Conservation (phyloP, 2,329 filamentous ascomycete genomes). For the Neospermospora avenae region DNA sequence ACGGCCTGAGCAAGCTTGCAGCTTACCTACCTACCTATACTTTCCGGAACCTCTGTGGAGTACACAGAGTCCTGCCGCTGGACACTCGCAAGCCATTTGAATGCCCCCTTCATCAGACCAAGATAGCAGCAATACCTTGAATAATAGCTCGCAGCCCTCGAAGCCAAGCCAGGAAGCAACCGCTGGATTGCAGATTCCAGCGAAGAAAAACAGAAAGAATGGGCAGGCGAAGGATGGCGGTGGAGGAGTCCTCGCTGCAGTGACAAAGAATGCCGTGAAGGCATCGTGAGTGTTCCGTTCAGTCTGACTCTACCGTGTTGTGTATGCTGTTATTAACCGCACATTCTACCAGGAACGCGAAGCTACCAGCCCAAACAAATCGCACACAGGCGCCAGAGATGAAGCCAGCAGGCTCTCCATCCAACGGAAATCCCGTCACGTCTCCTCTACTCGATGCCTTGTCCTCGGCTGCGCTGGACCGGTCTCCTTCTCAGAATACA, state of each 20-base stretch:
- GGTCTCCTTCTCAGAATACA: constrained; percentile 31
- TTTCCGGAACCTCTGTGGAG: constrained; percentile 5
- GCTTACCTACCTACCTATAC: no score
- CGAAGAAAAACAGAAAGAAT: constrained; percentile 35
- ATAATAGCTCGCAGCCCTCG: constrained; percentile 20
- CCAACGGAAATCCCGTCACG: constrained; percentile 26
- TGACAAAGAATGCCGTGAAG: constrained; percentile 34
- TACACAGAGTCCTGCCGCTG: neutral
- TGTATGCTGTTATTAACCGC: constrained; percentile 16
- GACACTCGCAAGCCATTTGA: constrained; percentile 29
- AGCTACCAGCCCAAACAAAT: constrained; percentile 17
- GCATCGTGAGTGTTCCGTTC: constrained; percentile 28
- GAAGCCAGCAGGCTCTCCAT: constrained; percentile 23
- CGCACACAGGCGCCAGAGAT: constrained; percentile 29
- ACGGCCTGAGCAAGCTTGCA: neutral
- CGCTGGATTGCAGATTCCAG: constrained; percentile 29
- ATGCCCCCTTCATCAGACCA: constrained; percentile 38
- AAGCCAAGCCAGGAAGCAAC: constrained; percentile 28
- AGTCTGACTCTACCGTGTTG: neutral
- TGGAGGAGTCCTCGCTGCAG: constrained; percentile 31
- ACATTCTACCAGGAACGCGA: constrained; percentile 22
- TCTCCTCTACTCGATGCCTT: constrained; percentile 34
- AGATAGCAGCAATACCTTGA: constrained; percentile 28
- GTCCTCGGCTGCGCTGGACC: constrained; percentile 30
- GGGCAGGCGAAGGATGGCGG: constrained; percentile 34